phyloP scores from a whole-genome alignment of 441 rosid species.

The Raphanus hybrid region DNA sequence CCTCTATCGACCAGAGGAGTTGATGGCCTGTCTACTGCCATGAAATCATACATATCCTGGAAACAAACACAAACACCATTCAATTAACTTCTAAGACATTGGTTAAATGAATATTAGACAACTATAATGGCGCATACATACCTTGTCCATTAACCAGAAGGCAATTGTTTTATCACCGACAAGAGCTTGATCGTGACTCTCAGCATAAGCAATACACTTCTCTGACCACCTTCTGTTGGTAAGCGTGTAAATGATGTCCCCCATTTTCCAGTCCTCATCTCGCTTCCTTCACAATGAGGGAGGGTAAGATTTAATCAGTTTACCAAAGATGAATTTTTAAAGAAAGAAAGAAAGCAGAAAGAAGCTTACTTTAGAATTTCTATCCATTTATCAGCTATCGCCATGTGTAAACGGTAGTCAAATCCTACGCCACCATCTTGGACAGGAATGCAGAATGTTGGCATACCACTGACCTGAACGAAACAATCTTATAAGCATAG shows the following conservation, averaged over 20 bases:
- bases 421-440: slow-evolving; percentile 98
- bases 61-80: slow-evolving; percentile 23
- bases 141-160: slow-evolving; percentile 99
- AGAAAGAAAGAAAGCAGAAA: not conserved
- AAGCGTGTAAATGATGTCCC: slow-evolving; percentile 73
- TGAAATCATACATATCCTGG: slow-evolving; percentile 99
- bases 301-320: slow-evolving; percentile 16
- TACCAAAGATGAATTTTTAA: slow-evolving; percentile 13
- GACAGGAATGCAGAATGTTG: slow-evolving; percentile 88
- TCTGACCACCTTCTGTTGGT: slow-evolving; percentile 96
- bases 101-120: not conserved
- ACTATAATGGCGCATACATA: slow-evolving; percentile 28
- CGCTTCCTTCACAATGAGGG: slow-evolving; percentile 60
- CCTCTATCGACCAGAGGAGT: slow-evolving; percentile 95
- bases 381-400: slow-evolving; percentile 98
- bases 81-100: not conserved
- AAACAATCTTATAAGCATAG: slow-evolving; percentile 1
- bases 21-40: slow-evolving; percentile 89
- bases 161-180: slow-evolving; percentile 98
- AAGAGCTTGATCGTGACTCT: slow-evolving; percentile 99
- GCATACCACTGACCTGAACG: slow-evolving; percentile 98
- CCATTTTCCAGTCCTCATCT: slow-evolving; percentile 94
- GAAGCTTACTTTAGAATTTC: slow-evolving; percentile 81
- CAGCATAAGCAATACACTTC: slow-evolving; percentile 90
- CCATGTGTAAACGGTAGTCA: slow-evolving; percentile 99